Evolutionary conservation across 148 eudicot genomes (phyloP), one percentile per base, ranked within the genome.

Genomic region (Chenopodium quinoa): DNA sequence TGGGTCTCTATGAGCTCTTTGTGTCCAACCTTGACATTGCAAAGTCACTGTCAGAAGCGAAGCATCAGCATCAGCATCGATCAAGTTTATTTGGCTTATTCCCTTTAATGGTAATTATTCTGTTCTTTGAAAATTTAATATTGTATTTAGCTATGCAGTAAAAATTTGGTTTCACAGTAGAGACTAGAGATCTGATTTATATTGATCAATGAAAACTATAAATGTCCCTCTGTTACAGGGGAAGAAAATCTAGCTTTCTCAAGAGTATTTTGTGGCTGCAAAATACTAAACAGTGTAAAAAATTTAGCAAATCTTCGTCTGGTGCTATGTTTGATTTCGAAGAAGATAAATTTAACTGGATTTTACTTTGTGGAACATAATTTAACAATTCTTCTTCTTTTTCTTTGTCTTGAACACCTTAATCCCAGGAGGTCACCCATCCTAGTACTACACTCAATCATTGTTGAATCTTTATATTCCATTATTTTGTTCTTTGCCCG

Each of bases 1-100:
- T 96, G 99, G 99, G 99, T 54, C 92, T 96, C 22, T 93, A 93
- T 82, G 99, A 96, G 88, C 99, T 96, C 75, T 96, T 96, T 85
- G 92, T 96, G 78, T 90, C 92, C 86, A 89, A 86, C 83, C 92
- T 96, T n/a, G 98, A 93, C 82, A 88, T 88, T 80, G 86, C 77
- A 27, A 85, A 90, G 56, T 80, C 93, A 48, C 86, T 60, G 56
- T 75, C 91, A 4, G 83, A 83, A 4, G 85, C 75, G 60, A 85
- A 78, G 14, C n/a, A 25, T 72, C 78, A 78, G 14, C n/a, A 25
- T 72, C 78, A 86, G 17, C 76, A 87, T 75, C 86, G 93, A 81
- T 95, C 99, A 50, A 95, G 87, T 83, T 88, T 95, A 77, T 90
- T 93, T 44, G 99, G 99, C 47, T 82, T 95, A 77, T 95, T 95